Percentiles rank a stretch among this genome's conserved stretches.
Conservation (phyloP, 805 yeast genomes). For the Naumovozyma dairenensis region DNA sequence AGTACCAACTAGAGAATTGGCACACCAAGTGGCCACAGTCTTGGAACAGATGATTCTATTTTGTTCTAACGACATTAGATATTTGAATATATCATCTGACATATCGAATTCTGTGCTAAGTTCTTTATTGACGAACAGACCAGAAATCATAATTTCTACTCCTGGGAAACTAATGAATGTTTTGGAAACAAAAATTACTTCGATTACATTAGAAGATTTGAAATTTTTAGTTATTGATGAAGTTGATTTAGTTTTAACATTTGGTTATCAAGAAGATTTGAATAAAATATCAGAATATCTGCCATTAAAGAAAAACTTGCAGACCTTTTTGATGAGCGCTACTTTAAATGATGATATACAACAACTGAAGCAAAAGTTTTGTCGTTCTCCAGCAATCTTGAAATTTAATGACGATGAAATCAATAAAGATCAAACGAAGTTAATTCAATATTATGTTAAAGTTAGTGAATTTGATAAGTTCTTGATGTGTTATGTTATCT, state of each 20-base stretch:
- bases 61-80: constrained; percentile 56
- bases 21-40: constrained; percentile 73
- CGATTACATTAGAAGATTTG: constrained; percentile 45
- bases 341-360: constrained; percentile 83
- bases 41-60: constrained; percentile 57
- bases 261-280: constrained; percentile 85
- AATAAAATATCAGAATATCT: constrained; percentile 50
- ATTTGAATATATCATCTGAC: constrained; percentile 54
- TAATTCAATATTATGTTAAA: constrained; percentile 78
- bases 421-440: constrained; percentile 41
- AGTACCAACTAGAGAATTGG: constrained; percentile 89
- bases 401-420: constrained; percentile 65
- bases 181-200: constrained; percentile 37
- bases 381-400: constrained; percentile 73
- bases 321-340: constrained; percentile 93
- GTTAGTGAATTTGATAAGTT: constrained; percentile 88
- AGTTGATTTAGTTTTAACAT: constrained; percentile 82
- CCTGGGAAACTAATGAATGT: constrained; percentile 64
- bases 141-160: constrained; percentile 77
- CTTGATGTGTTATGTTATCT: constrained; percentile 78
- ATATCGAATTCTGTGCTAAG: constrained; percentile 61
- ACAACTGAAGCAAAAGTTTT: constrained; percentile 63
- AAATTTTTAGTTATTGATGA: constrained; percentile 82
- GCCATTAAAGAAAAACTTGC: constrained; percentile 67
- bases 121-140: constrained; percentile 61